A percentile compares a stretch with the other conserved stretches of the same genome.
Conservation (phyloP, 805 yeast genomes). For the Wickerhamomyces bisporus region DNA sequence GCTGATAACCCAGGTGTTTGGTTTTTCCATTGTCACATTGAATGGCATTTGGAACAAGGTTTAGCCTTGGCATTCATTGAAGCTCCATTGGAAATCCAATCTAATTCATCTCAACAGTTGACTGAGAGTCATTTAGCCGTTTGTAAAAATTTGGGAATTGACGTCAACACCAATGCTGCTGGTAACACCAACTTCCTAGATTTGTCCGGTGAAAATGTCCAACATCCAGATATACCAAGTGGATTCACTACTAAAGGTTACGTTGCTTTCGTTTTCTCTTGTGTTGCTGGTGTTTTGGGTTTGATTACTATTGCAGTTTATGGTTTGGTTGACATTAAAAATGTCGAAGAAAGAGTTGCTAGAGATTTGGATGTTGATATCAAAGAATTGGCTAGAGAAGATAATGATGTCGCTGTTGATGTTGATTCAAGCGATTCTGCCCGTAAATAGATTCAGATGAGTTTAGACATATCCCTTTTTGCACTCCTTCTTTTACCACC, state of each 20-base stretch:
- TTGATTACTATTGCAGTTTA: slow-evolving; percentile 69
- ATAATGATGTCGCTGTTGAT: not conserved
- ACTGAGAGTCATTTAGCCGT: slow-evolving; percentile 54
- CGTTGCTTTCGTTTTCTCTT: slow-evolving; percentile 89
- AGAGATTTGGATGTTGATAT: slow-evolving; percentile 18
- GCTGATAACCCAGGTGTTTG: slow-evolving; percentile 98
- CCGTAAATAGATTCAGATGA: too few relatives aligned
- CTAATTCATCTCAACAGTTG: slow-evolving; percentile 45
- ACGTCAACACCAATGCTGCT: slow-evolving; percentile 81
- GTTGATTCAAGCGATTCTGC: not conserved
- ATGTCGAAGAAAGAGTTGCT: slow-evolving; percentile 57
- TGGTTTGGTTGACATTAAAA: slow-evolving; percentile 79
- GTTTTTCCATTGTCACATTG: slow-evolving; percentile 98
- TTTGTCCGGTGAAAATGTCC: slow-evolving; percentile 71
- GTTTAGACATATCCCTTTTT: too few relatives aligned
- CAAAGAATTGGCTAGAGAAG: slow-evolving; percentile 7
- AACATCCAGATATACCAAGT: slow-evolving; percentile 59
- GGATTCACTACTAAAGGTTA: slow-evolving; percentile 96
- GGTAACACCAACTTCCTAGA: slow-evolving; percentile 66
- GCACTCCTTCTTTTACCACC: too few relatives aligned
- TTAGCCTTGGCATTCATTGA: slow-evolving; percentile 76
- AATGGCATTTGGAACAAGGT: slow-evolving; percentile 97
- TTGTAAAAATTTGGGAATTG: slow-evolving; percentile 54
- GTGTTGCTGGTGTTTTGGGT: slow-evolving; percentile 82
- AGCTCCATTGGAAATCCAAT: slow-evolving; percentile 70